Conservation (phyloP, 768 basidiomycete species). For the Boletales sp. region DNA sequence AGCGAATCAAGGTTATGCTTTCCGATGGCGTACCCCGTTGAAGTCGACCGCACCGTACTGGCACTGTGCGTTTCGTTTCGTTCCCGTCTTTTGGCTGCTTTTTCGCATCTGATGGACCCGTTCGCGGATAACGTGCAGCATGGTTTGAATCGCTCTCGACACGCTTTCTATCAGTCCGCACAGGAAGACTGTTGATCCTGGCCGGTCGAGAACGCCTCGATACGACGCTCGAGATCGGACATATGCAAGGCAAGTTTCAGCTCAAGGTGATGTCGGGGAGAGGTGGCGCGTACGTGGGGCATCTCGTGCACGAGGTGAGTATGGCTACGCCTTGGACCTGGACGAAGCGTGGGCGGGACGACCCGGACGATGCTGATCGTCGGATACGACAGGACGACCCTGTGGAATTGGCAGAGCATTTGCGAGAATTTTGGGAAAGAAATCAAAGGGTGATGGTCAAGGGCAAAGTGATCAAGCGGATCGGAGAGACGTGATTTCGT, state of each 20-base stretch:
- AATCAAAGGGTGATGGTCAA: conserved; percentile 73
- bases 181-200: conserved; percentile 84
- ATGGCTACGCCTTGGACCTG: not conserved
- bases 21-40: conserved; percentile 83
- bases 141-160: conserved; percentile 87
- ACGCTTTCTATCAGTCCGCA: conserved; percentile 72
- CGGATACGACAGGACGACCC: conserved; percentile 71
- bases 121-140: conserved; percentile 41
- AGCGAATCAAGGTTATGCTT: conserved; percentile 27
- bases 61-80: conserved; percentile 54
- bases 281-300: conserved; percentile 62
- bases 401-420: conserved; percentile 66
- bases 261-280: conserved; percentile 67
- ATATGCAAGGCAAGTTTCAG: conserved; percentile 97
- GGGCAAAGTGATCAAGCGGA: conserved; percentile 45
- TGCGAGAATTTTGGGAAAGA: conserved; percentile 88
- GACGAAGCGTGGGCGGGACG: too few relatives aligned
- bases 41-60: conserved; percentile 86
- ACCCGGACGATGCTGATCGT: not conserved
- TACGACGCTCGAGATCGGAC: conserved; percentile 90
- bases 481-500: conserved; percentile 42
- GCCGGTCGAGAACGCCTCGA: conserved; percentile 94
- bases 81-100: too few relatives aligned
- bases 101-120: not conserved
- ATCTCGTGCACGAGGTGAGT: conserved; percentile 90